A percentile compares a stretch with the other conserved stretches of the same genome.
Conservation (phyloP, 1,284 basidiomycete genomes). For the Abortiporus biennis region DNA sequence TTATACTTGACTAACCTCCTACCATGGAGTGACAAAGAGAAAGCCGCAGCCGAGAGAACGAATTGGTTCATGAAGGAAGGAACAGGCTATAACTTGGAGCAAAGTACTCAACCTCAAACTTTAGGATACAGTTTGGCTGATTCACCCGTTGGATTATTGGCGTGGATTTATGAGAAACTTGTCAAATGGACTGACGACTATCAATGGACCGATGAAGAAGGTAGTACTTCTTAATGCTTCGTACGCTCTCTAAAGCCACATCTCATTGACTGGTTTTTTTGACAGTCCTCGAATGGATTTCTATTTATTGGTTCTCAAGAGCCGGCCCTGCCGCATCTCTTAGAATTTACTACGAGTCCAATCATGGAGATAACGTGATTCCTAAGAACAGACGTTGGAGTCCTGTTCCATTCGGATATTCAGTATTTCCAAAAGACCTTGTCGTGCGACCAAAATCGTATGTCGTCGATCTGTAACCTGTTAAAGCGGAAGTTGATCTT, state of each 20-base stretch:
- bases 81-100: constrained; percentile 5
- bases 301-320: constrained; percentile 49
- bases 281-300: constrained; percentile 47
- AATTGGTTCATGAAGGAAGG: constrained; percentile 20
- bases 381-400: constrained; percentile 1
- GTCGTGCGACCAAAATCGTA: constrained; percentile 30
- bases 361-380: constrained; percentile 7
- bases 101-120: constrained; percentile 21
- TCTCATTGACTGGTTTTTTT: background rate
- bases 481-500: background rate
- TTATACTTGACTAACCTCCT: constrained; percentile 20
- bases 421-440: constrained; percentile 40
- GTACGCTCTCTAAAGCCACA: background rate
- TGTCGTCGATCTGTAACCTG: constrained; percentile 12
- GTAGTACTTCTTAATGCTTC: background rate
- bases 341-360: constrained; percentile 41
- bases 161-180: no score
- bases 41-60: constrained; percentile 14
- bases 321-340: constrained; percentile 43
- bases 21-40: constrained; percentile 19
- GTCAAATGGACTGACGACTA: constrained; percentile 45
- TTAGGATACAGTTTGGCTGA: constrained; percentile 43
- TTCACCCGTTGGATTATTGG: constrained; percentile 51
- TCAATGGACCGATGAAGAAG: constrained; percentile 46
- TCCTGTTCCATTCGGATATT: constrained; percentile 35